These are phyloP conservation scores for Penicillium sp. DNA, from an alignment of 2,329 filamentous ascomycete species.

Conservation along the genomic window DNA sequence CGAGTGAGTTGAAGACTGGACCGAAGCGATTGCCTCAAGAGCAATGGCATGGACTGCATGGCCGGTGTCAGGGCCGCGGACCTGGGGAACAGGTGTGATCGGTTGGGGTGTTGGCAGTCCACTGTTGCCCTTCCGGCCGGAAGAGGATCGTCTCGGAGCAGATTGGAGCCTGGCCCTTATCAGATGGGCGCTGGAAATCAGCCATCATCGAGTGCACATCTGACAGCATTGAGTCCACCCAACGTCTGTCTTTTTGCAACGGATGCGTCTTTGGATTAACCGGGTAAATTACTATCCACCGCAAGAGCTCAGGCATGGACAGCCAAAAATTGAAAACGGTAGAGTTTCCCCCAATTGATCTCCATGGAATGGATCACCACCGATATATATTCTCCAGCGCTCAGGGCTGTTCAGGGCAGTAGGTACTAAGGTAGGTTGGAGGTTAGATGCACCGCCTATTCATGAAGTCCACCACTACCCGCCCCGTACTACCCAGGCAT, in stretches of 20 bases:
- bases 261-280: background rate
- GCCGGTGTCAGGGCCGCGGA: conserved; percentile 28
- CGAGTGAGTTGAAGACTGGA: conserved; percentile 29
- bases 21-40: conserved; percentile 42
- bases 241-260: too few species aligned
- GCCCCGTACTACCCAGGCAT: too few species aligned
- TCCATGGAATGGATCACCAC: too few species aligned
- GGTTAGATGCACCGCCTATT: too few species aligned
- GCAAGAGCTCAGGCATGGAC: too few species aligned
- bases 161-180: conserved; percentile 19
- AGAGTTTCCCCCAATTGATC: too few species aligned
- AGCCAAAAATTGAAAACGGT: too few species aligned
- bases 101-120: conserved; percentile 19
- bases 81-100: conserved; percentile 11
- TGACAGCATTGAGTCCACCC: background rate
- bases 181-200: conserved; percentile 14
- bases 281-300: background rate
- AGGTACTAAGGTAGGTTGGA: too few species aligned
- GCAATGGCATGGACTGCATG: conserved; percentile 45
- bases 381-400: too few species aligned
- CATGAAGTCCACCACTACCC: too few species aligned
- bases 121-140: conserved; percentile 8
- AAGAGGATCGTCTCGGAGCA: conserved; percentile 22
- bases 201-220: background rate
- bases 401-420: too few species aligned